Base-by-base conservation (phyloP, 148 eudicot genomes). In the Arbutus unedo region DNA sequence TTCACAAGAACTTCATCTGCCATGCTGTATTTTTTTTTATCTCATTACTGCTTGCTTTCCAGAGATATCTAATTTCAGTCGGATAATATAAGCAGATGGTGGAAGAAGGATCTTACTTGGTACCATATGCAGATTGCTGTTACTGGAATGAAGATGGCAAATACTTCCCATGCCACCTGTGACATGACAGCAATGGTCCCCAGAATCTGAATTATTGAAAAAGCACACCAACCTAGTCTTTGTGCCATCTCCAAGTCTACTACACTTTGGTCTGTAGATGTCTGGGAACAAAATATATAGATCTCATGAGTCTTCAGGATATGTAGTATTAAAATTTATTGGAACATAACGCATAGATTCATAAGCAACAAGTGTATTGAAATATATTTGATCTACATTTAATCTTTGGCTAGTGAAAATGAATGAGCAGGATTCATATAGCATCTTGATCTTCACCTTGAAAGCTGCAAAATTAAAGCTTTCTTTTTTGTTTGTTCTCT, bases 141-240 rank as follows among this genome's bases (percentile, higher is more conserved):
- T 44, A 94, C 94, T 45, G 99, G 99, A 87, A 97, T 90, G 91
- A 97, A 93, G 84, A 97, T 91, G 83, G 85, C 85, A 79, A 93
- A 97, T 55, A 97, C 98, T 91, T 94, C 97, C 99, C 99, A 97
- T 64, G 99, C 99, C 16, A 92, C 99, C 85, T 97, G 98, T 71
- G 99, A 97, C 98, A 97, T 97, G 38, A 97, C 99, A 81, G 95
- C 92, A 80, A 97, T 87, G 59, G 98, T 94, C 23, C 99, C 99
- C 31, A 94, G 78, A 81, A 97, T 86, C 88, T 93, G 99, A 79
- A 94, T 97, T 60, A 88, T 80, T 50, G 99, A 93, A 85, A 94
- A 97, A 18, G 98, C 98, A 85, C 92, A 95, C 98, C 97, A 93
- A 15, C 98, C 98, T 82, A 97, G 62, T 88, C 89, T 91, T 88